Conservation (phyloP, 1,284 basidiomycete genomes). For the Irpex sp. region DNA sequence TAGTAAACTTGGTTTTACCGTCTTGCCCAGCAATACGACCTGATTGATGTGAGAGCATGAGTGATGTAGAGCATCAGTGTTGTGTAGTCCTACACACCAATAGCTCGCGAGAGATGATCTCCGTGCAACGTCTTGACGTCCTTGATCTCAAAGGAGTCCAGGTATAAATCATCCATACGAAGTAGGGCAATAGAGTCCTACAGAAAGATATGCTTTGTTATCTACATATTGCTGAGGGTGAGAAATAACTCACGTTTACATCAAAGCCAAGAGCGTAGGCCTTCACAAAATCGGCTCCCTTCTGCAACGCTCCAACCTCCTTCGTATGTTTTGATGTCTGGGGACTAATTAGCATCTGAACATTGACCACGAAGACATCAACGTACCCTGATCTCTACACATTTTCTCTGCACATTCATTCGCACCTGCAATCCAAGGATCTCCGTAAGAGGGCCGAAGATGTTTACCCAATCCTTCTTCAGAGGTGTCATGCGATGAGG, state of each 20-base stretch:
- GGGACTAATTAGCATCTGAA: constrained; percentile 2
- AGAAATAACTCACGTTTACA: constrained; percentile 63
- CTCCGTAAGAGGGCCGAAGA: constrained; percentile 96
- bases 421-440: constrained; percentile 92
- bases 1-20: constrained; percentile 97
- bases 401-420: constrained; percentile 90
- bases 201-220: constrained; percentile 5
- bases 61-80: background rate
- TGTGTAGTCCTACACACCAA: constrained; percentile 50
- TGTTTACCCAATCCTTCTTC: constrained; percentile 96
- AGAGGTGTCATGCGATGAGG: constrained; percentile 97
- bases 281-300: constrained; percentile 98
- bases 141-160: constrained; percentile 98
- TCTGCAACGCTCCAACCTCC: constrained; percentile 89
- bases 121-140: constrained; percentile 98
- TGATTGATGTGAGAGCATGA: constrained; percentile 24
- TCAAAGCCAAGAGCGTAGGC: constrained; percentile 95
- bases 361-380: background rate
- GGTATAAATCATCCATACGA: constrained; percentile 93
- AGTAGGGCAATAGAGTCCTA: constrained; percentile 95
- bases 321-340: constrained; percentile 95
- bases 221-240: constrained; percentile 1
- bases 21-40: constrained; percentile 97
- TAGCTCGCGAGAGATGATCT: constrained; percentile 94
- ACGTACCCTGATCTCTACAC: constrained; percentile 86